Percentiles rank a stretch among this genome's conserved stretches.
Evolutionary conservation across 2,329 filamentous ascomycete species (phyloP).

Genomic region (Catunica adiposa): DNA sequence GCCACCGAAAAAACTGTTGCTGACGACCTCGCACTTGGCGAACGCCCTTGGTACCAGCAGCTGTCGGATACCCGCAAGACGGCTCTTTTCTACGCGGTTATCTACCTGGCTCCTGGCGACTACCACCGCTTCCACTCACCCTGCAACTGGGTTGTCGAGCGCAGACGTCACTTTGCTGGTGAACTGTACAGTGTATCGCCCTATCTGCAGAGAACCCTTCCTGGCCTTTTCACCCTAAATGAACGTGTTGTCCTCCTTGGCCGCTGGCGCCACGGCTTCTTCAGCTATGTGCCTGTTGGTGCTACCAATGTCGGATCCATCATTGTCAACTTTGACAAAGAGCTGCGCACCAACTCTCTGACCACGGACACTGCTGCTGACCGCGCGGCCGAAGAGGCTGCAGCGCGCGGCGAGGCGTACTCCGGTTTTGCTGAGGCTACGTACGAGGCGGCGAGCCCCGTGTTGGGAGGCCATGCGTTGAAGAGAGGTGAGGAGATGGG

Average conservation of each 20-base stretch:
- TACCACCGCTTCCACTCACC: conserved; percentile 98
- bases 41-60: conserved; percentile 54
- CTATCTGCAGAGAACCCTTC: conserved; percentile 81
- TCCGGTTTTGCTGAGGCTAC: conserved; percentile 86
- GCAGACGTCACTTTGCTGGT: conserved; percentile 89
- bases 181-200: conserved; percentile 92
- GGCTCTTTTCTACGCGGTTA: conserved; percentile 78
- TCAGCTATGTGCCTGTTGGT: conserved; percentile 86
- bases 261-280: conserved; percentile 94
- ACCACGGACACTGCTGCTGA: conserved; percentile 87
- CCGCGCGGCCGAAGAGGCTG: conserved; percentile 63
- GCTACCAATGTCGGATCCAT: conserved; percentile 97
- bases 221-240: conserved; percentile 89
- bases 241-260: conserved; percentile 88
- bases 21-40: conserved; percentile 63
- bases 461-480: conserved; percentile 70
- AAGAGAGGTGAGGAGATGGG: conserved; percentile 92
- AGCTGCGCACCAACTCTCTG: conserved; percentile 82
- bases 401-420: conserved; percentile 61
- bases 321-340: conserved; percentile 88
- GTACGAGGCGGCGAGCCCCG: conserved; percentile 59
- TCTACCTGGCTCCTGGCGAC: conserved; percentile 85
- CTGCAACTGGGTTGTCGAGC: conserved; percentile 85
- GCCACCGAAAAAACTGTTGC: conserved; percentile 47
- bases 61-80: conserved; percentile 36